Percentiles rank a stretch among this genome's conserved stretches.
phyloP scores from a whole-genome alignment of 768 basidiomycete genomes.

The Serendipita vermifera region DNA sequence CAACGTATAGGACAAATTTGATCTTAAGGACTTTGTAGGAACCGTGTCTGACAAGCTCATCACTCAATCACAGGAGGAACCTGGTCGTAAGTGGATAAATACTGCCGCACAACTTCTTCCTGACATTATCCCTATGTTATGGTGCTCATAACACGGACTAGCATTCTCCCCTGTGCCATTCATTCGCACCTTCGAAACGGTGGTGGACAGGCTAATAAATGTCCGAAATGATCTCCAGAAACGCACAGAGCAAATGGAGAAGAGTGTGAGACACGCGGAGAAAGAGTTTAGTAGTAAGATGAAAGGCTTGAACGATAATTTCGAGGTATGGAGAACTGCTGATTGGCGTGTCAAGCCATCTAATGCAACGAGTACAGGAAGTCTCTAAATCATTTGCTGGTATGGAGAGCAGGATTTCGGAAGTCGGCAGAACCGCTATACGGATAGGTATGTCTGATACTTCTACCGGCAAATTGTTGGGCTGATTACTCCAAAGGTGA shows the following conservation, averaged over 20 bases:
- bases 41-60: conserved; percentile 81
- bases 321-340: conserved; percentile 53
- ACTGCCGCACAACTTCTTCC: no score
- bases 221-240: conserved; percentile 82
- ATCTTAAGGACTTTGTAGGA: conserved; percentile 80
- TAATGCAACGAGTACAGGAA: conserved; percentile 34
- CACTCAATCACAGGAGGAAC: conserved; percentile 63
- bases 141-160: conserved; percentile 21
- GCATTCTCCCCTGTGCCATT: conserved; percentile 95
- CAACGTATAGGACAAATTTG: conserved; percentile 64
- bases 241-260: conserved; percentile 86
- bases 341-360: conserved; percentile 4
- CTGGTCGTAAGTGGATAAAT: conserved; percentile 64
- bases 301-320: conserved; percentile 82
- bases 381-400: conserved; percentile 78
- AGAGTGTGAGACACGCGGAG: conserved; percentile 76
- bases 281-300: conserved; percentile 91
- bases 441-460: conserved; percentile 56
- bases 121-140: background rate
- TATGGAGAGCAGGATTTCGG: conserved; percentile 84
- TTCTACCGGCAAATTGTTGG: background rate
- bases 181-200: conserved; percentile 80
- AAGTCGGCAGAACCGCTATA: conserved; percentile 87
- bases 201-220: conserved; percentile 76
- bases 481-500: conserved; percentile 52